These are phyloP conservation scores for Phytophthora sojae DNA, from an alignment of 352 stramenopile species.

Conservation along the genomic window DNA sequence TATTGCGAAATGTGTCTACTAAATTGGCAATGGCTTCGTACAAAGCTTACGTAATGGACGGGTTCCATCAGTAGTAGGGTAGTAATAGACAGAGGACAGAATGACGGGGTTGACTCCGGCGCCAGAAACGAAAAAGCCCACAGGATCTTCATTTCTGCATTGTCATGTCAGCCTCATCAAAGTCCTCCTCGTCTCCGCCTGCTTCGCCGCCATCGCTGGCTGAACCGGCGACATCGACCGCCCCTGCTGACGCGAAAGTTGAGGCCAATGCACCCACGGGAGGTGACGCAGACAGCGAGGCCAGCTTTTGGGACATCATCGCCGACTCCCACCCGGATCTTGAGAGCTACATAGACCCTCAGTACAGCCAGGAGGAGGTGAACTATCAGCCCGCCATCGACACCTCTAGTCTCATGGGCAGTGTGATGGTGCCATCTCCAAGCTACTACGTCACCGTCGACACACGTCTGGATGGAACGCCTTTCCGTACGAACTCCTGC, in stretches of 20 bases:
- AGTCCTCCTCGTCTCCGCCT: slow-evolving; percentile 19
- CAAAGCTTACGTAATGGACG: too few species aligned
- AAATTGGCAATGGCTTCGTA: too few species aligned
- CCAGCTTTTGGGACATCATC: slow-evolving; percentile 50
- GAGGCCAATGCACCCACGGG: slow-evolving; percentile 6
- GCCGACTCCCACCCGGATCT: slow-evolving; percentile 41
- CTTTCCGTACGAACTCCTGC: slow-evolving; percentile 44
- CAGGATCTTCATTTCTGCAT: slow-evolving; percentile 37
- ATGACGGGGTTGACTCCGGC: not conserved
- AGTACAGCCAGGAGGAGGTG: slow-evolving; percentile 53
- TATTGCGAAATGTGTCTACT: too few species aligned
- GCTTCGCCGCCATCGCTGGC: slow-evolving; percentile 6
- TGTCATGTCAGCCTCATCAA: slow-evolving; percentile 73
- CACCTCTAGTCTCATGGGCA: slow-evolving; percentile 15
- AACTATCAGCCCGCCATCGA: slow-evolving; percentile 11
- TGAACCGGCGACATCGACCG: slow-evolving; percentile 67
- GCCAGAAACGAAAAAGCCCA: not conserved
- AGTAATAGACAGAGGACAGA: not conserved
- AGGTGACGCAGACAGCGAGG: slow-evolving; percentile 66
- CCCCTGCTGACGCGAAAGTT: not conserved
- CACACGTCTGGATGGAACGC: slow-evolving; percentile 36
- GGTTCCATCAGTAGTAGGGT: too few species aligned
- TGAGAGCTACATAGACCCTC: slow-evolving; percentile 38
- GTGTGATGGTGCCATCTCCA: slow-evolving; percentile 4
- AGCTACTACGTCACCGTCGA: slow-evolving; percentile 44